These are phyloP conservation scores for Ogataea neopini DNA, from an alignment of 805 yeast genomes.

Conservation along the genomic window DNA sequence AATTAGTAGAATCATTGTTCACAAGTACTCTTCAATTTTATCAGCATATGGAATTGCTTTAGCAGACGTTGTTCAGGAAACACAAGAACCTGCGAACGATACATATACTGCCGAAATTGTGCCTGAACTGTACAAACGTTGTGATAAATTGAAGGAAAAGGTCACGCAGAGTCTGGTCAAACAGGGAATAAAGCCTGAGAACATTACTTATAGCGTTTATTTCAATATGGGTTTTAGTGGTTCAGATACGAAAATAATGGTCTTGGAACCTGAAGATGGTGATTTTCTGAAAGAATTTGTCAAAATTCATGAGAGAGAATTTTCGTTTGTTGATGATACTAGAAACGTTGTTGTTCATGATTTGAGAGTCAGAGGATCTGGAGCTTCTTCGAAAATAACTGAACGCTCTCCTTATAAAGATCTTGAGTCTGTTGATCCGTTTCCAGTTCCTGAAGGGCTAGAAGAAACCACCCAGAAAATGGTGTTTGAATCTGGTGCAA, in stretches of 20 bases:
- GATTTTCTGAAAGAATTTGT: slow-evolving; percentile 48
- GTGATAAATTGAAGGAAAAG: slow-evolving; percentile 19
- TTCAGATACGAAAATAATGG: slow-evolving; percentile 75
- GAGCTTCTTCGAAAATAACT: slow-evolving; percentile 56
- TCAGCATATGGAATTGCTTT: slow-evolving; percentile 62
- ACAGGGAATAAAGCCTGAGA: slow-evolving; percentile 28
- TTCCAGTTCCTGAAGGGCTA: slow-evolving; percentile 76
- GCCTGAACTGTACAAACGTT: slow-evolving; percentile 15
- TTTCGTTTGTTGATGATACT: slow-evolving; percentile 60
- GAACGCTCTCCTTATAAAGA: slow-evolving; percentile 17
- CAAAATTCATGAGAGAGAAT: slow-evolving; percentile 59
- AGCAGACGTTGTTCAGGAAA: slow-evolving; percentile 41
- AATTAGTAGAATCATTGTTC: slow-evolving; percentile 62
- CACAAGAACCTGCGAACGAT: slow-evolving; percentile 30
- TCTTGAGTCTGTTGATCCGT: slow-evolving; percentile 56
- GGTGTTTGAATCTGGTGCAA: slow-evolving; percentile 33
- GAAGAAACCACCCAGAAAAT: slow-evolving; percentile 40
- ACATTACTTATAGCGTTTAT: slow-evolving; percentile 36
- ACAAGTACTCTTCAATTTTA: slow-evolving; percentile 55
- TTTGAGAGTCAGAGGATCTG: slow-evolving; percentile 61
- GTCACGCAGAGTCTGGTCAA: slow-evolving; percentile 29
- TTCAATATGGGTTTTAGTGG: slow-evolving; percentile 78
- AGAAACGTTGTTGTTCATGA: slow-evolving; percentile 64
- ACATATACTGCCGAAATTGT: slow-evolving; percentile 16
- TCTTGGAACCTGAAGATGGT: slow-evolving; percentile 36